phyloP scores from a whole-genome alignment of 164 flowering plant genomes.

The Protea cynaroides region DNA sequence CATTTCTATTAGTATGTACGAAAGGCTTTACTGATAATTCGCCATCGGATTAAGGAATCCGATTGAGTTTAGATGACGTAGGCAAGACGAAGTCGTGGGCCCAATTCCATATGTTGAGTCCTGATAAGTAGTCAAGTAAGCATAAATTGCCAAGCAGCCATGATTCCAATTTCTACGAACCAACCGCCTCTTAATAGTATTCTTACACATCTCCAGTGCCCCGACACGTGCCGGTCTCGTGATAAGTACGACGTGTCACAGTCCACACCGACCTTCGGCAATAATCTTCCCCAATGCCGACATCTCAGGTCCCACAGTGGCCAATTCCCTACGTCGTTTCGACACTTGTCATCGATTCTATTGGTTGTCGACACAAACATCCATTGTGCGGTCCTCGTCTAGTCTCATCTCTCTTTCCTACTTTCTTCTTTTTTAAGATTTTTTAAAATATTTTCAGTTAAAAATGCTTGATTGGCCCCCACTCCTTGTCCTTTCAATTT shows the following conservation, averaged over 20 bases:
- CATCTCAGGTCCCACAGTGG: neutral
- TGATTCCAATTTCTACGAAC: too few relatives aligned
- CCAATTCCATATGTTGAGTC: too few relatives aligned
- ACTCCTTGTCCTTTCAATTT: neutral
- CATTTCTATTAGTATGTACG: too few relatives aligned
- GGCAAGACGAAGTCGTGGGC: too few relatives aligned
- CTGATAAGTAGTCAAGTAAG: too few relatives aligned
- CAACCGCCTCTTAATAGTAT: too few relatives aligned
- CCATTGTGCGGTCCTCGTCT: neutral
- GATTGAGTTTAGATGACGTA: too few relatives aligned
- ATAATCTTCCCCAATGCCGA: neutral
- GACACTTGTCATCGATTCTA: slow-evolving; percentile 1
- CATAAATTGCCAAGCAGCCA: too few relatives aligned
- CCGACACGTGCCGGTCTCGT: neutral
- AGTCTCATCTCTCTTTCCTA: neutral
- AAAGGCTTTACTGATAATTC: too few relatives aligned
- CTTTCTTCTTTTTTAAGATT: too few relatives aligned
- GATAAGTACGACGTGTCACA: neutral
- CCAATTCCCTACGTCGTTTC: neutral
- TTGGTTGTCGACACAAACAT: slow-evolving; percentile 3
- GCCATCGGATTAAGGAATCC: too few relatives aligned
- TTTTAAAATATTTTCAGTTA: neutral
- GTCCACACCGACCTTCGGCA: neutral
- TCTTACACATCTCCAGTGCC: too few relatives aligned
- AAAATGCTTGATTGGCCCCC: neutral